Base-by-base conservation (phyloP, 1,139 yeast genomes). In the Candida sanyaensis region DNA sequence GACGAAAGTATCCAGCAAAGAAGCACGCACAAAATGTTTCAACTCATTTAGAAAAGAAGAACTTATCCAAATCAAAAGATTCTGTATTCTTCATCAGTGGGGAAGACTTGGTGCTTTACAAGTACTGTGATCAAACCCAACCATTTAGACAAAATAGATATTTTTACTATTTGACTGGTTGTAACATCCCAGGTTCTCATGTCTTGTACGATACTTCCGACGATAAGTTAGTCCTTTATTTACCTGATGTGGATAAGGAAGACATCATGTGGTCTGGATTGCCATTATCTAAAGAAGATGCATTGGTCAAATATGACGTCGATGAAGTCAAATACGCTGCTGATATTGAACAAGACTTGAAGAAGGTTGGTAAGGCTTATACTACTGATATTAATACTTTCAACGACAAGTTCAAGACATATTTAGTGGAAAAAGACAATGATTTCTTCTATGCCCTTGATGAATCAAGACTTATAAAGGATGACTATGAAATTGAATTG, bases 251-350 rank as follows among this genome's bases (percentile, higher is more conserved):
- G 43, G 96, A 91, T 62, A 70, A 80, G 45, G 98, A 93, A 42
- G 97, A 89, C 62, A 88, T 93, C 43, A 88, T 93, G 92, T 93
- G 99, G 98, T 85, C 95, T 49, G 99, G 99, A 0, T 64, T 86
- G 67, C 98, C 99, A 1, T 55, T 89, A 46, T 71, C 81, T 37
- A 58, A 75, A n/a, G 83, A 85, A 45, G 83, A 86, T 23, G 97
- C 97, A 0, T 50, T 66, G 43, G 63, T 69, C 17, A 76, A 73
- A 52, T 93, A 70, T 59, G 97, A 92, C 56, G 92, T 89, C 32
- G 98, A 93, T 64, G 85, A 81, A 38, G 96, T 92, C 48, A 69
- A 80, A 54, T 88, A 86, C 60, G 80, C 76, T 9, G 62, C 68
- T 12, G 83, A 81, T 6, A 42, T 63, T 27, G 41, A 45, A 9